Evolutionary conservation across 768 basidiomycete species (phyloP).

Genomic region (Boletus tomentosulus): DNA sequence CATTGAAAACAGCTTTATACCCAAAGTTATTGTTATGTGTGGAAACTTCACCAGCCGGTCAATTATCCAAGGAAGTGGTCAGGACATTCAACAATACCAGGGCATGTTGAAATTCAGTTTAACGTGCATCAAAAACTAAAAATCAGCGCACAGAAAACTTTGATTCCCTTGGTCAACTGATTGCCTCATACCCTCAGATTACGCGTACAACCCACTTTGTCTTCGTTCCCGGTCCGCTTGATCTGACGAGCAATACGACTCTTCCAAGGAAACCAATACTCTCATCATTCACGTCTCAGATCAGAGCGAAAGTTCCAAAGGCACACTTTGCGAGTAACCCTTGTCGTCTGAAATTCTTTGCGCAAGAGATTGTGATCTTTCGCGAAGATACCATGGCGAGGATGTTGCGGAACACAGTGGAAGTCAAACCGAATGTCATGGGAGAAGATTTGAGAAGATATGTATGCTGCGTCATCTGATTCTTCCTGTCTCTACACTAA

Average conservation of each 20-base stretch:
- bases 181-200: slow-evolving; percentile 75
- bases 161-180: slow-evolving; percentile 79
- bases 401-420: slow-evolving; percentile 89
- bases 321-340: slow-evolving; percentile 86
- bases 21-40: slow-evolving; percentile 86
- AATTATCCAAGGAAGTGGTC: slow-evolving; percentile 70
- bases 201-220: slow-evolving; percentile 82
- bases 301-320: slow-evolving; percentile 73
- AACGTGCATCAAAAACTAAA: background rate
- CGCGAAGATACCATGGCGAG: slow-evolving; percentile 90
- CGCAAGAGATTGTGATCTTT: slow-evolving; percentile 93
- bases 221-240: slow-evolving; percentile 91
- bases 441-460: slow-evolving; percentile 85
- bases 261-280: slow-evolving; percentile 82
- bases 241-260: slow-evolving; percentile 76
- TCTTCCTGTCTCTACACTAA: background rate
- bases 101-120: slow-evolving; percentile 41
- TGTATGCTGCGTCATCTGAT: slow-evolving; percentile 45
- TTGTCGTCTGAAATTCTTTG: slow-evolving; percentile 90
- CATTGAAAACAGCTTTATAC: slow-evolving; percentile 81
- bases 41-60: slow-evolving; percentile 92
- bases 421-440: slow-evolving; percentile 75
- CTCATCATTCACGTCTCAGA: slow-evolving; percentile 62
- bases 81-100: slow-evolving; percentile 80
- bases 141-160: slow-evolving; percentile 67